Percentiles rank a stretch among this genome's conserved stretches.
Conservation (phyloP, 2,329 filamentous ascomycete genomes). For the Diaporthe citri region DNA sequence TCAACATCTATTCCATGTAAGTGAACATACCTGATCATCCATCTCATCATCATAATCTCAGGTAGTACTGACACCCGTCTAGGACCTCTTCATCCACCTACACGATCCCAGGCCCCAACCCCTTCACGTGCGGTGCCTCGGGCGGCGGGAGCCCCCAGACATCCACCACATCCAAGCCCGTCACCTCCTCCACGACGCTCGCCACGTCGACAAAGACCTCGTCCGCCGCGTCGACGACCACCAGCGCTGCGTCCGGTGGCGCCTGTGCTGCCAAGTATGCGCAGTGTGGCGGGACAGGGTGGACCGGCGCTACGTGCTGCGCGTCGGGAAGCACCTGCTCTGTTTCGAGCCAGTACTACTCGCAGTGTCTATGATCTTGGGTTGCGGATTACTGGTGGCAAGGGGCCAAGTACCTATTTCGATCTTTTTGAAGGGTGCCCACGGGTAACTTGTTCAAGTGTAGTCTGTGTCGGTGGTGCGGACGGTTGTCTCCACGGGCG, state of each 20-base stretch:
- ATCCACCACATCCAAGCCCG: background rate
- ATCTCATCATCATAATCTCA: background rate
- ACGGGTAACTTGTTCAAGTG: background rate
- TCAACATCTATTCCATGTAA: slow-evolving; percentile 39
- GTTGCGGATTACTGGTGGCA: rapidly evolving
- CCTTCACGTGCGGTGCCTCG: slow-evolving; percentile 29
- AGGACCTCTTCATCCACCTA: slow-evolving; percentile 36
- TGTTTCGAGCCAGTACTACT: slow-evolving; percentile 43
- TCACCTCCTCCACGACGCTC: slow-evolving; percentile 24
- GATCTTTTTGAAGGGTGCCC: rapidly evolving
- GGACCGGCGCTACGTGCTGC: slow-evolving; percentile 42
- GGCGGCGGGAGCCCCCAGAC: background rate
- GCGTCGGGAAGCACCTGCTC: slow-evolving; percentile 41
- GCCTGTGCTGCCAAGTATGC: slow-evolving; percentile 34
- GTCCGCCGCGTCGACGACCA: background rate
- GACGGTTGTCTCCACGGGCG: too few relatives aligned
- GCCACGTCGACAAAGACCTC: slow-evolving; percentile 20
- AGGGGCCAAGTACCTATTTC: too few relatives aligned
- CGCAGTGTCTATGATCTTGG: slow-evolving; percentile 40
- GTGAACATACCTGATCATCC: background rate
- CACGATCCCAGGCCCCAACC: slow-evolving; percentile 24
- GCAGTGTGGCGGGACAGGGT: slow-evolving; percentile 42
- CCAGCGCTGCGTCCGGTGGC: background rate
- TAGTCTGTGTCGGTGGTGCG: background rate
- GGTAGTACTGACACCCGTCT: background rate